Evolutionary conservation across 2,329 filamentous ascomycete species (phyloP), one percentile per base, ranked within the genome.

Genomic region (Rugonectria rugulosa): DNA sequence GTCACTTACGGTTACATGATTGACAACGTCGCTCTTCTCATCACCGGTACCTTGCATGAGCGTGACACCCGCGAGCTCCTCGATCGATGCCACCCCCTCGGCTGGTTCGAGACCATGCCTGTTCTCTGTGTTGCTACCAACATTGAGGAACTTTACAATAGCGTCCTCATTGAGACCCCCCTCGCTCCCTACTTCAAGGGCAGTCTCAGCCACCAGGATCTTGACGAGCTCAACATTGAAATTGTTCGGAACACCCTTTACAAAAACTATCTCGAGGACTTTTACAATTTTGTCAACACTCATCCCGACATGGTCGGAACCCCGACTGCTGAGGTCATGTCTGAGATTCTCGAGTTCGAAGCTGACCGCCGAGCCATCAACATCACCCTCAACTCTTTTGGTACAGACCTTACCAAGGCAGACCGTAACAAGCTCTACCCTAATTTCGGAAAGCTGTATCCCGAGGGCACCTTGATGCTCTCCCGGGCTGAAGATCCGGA

Each of bases 1-100:
- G 81, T 99, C 59, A 99, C 95, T 2, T 99, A 99, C 74, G 94
- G 93, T 60, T 99, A 99, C 82, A 99, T 99, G 95, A 99, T 99
- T 76, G 95, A 99, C 79, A 99, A 99, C 70, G 92, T 99, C 48
- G 95, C 96, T 32, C 88, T 99, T 34, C 87, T 99, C 70, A 99
- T 99, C 75, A 99, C 95, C 19, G 95, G 95, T 60, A 99, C 95
- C 11, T 85, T 99, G 24, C 95, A 99, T 77, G 96, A 99, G 79
- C 87, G 95, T 72, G 95, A 99, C 74, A 99, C 95, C 4, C 88
- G 93, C 57, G 95, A 99, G 78, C 85, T 99, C 60, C 80, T 99
- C 49, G 95, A 98, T 72, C 84, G 95, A 75, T 99, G 96, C 76
- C 96, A 99, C 69, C 95, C 95, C 6, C 84, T 99, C 7, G 95